Base-by-base conservation (phyloP, 2,329 filamentous ascomycete species). In the Fusarium piperis region DNA sequence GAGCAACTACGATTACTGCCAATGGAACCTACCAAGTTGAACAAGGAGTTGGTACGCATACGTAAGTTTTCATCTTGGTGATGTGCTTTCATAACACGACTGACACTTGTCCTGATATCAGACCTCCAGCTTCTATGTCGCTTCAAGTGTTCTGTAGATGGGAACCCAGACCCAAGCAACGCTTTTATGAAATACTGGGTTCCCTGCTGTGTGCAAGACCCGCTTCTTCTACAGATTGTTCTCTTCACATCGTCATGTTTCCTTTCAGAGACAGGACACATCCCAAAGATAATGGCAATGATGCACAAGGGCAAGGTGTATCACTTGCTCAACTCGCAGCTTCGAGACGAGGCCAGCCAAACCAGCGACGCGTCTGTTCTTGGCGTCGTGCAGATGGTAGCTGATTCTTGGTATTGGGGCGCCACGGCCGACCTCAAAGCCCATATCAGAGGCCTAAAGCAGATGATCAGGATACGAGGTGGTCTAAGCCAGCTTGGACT, bases 401-500 rank as follows among this genome's bases (percentile, higher is more conserved):
- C 86, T 26, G 83, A 86, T 51, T 86, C 87, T 64, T 89, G 87
- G 86, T 87, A 87, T 72, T 87, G 85, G 85, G 85, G 85, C 7
- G 83, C 82, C 28, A 82, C 81, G 0, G 74, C 80, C 38, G 83
- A 85, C 65, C 78, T 88, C 12, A 79, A 81, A 26, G 81, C 82
- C 1, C 86, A 88, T 59, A 81, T 87, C 65, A 76, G 74, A 8
- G 85, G 86, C 0, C 79, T 89, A 16, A 79, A 81, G 66, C 82
- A 83, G 53, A 86, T 88, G 84, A 82, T 88, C 11, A 76, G 75
- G 23, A 71, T 85, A 52, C 80, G 85, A 26, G 86, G 85, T 12
- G 85, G 86, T 0, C 78, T 87, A 46, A 77, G 81, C 20, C 78
- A 80, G 10, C 77, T 88, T 4, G 85, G 85, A 3, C 78, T 87